Evolutionary conservation across 2,329 filamentous ascomycete species (phyloP).

Genomic region (Colletotrichum sublineola): DNA sequence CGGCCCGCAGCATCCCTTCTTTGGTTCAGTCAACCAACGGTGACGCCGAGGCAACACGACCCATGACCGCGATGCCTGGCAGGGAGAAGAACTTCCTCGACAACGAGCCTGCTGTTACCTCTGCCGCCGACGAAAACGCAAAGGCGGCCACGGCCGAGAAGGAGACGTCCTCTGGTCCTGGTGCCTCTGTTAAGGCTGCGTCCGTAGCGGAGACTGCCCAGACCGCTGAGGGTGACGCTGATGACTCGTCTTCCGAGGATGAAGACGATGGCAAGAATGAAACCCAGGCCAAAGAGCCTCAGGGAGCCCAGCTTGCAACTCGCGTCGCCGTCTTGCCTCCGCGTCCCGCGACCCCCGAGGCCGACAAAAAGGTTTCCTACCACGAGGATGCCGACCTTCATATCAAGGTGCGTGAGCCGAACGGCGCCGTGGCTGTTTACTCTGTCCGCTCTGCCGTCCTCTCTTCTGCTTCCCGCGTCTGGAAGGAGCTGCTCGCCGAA

Average conservation of each 20-base stretch:
- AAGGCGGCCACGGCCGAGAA: not conserved
- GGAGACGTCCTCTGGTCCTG: not conserved
- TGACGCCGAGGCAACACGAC: slow-evolving; percentile 24
- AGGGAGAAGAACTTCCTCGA: slow-evolving; percentile 29
- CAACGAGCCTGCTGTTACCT: slow-evolving; percentile 16
- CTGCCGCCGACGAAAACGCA: not conserved
- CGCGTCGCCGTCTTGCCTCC: slow-evolving; percentile 32
- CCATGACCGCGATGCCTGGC: slow-evolving; percentile 39
- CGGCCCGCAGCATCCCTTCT: slow-evolving; percentile 32
- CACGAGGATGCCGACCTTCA: slow-evolving; percentile 37
- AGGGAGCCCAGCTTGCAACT: slow-evolving; percentile 37
- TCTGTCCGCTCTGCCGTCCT: slow-evolving; percentile 33
- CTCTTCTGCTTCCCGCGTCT: slow-evolving; percentile 33
- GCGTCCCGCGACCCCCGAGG: slow-evolving; percentile 32
- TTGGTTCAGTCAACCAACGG: slow-evolving; percentile 27
- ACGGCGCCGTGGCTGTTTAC: slow-evolving; percentile 25
- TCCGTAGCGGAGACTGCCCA: slow-evolving; percentile 29
- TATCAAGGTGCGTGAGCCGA: slow-evolving; percentile 31
- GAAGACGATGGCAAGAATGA: slow-evolving; percentile 34
- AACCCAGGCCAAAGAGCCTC: slow-evolving; percentile 17
- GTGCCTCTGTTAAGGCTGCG: slow-evolving; percentile 9
- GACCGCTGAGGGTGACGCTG: slow-evolving; percentile 21
- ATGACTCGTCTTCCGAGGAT: slow-evolving; percentile 29
- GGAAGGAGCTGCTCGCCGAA: slow-evolving; percentile 28
- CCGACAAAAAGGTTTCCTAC: slow-evolving; percentile 31